Percentiles rank a stretch among this genome's conserved stretches.
These are phyloP conservation scores for Orobanche coerulescens DNA, from an alignment of 257 asterid species.

Conservation along the genomic window DNA sequence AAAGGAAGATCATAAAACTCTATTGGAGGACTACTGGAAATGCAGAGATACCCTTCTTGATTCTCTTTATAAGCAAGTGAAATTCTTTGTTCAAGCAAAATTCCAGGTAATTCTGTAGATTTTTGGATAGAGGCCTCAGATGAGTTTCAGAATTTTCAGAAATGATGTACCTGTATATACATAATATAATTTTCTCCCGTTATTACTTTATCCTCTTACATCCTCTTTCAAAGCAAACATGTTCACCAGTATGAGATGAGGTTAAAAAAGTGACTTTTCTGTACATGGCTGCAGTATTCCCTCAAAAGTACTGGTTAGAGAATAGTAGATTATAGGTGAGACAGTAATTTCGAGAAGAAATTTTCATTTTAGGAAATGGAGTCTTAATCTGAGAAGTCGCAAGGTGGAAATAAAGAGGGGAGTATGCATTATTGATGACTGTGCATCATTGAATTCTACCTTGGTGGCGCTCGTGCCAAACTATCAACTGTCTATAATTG, in stretches of 20 bases:
- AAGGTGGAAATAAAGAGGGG: background rate
- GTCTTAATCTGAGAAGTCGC: background rate
- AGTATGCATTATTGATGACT: conserved; percentile 8
- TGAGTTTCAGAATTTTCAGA: conserved; percentile 14
- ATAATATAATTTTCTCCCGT: background rate
- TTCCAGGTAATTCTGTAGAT: conserved; percentile 39
- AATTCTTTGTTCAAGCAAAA: conserved; percentile 38
- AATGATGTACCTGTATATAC: conserved; percentile 10
- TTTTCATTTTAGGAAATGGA: background rate
- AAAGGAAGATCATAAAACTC: conserved; percentile 59
- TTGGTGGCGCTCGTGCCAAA: conserved; percentile 15
- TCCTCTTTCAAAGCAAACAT: background rate
- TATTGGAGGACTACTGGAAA: conserved; percentile 67
- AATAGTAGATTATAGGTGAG: background rate
- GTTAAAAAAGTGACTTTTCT: background rate
- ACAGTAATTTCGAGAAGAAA: background rate
- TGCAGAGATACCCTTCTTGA: conserved; percentile 75
- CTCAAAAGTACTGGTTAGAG: background rate
- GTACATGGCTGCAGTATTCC: background rate
- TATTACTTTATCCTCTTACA: background rate
- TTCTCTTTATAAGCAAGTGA: conserved; percentile 69
- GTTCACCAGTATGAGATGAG: background rate
- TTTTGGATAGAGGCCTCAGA: conserved; percentile 1
- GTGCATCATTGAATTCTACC: background rate
- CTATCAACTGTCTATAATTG: background rate